Percentiles rank a stretch among this genome's conserved stretches.
Conservation (phyloP, 805 yeast genomes). For the Saccharomyces mikatae region DNA sequence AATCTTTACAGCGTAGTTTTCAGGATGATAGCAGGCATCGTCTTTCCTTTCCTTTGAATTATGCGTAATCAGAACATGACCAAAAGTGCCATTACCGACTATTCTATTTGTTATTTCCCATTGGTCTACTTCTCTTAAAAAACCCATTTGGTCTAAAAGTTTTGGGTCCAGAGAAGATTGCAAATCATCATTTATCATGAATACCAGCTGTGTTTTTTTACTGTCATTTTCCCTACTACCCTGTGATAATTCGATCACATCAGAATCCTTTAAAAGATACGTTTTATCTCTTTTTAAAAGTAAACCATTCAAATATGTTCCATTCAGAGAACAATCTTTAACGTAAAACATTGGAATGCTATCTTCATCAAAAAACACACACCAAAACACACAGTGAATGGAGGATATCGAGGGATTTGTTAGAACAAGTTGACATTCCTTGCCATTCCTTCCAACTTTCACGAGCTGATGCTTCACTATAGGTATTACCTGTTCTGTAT, state of each 20-base stretch:
- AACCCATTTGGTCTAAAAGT: conserved; percentile 15
- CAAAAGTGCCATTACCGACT: conserved; percentile 53
- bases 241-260: conserved; percentile 33
- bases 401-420: conserved; percentile 37
- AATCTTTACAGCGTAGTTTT: conserved; percentile 44
- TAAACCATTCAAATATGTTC: conserved; percentile 38
- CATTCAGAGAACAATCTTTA: conserved; percentile 45
- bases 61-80: conserved; percentile 34
- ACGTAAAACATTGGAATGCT: conserved; percentile 42
- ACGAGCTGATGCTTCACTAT: conserved; percentile 28
- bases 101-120: conserved; percentile 40
- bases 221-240: conserved; percentile 13
- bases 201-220: not conserved
- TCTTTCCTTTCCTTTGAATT: conserved; percentile 13
- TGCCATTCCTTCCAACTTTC: conserved; percentile 37
- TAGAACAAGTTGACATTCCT: conserved; percentile 29
- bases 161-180: not conserved
- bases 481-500: conserved; percentile 6
- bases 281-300: conserved; percentile 28
- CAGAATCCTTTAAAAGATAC: conserved; percentile 33
- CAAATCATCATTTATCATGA: conserved; percentile 5
- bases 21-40: conserved; percentile 28
- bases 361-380: conserved; percentile 41
- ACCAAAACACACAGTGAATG: conserved; percentile 43
- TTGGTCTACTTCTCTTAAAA: conserved; percentile 18